These are phyloP conservation scores for Osmanthus fragrans DNA, from an alignment of 257 asterid genomes.

Conservation along the genomic window DNA sequence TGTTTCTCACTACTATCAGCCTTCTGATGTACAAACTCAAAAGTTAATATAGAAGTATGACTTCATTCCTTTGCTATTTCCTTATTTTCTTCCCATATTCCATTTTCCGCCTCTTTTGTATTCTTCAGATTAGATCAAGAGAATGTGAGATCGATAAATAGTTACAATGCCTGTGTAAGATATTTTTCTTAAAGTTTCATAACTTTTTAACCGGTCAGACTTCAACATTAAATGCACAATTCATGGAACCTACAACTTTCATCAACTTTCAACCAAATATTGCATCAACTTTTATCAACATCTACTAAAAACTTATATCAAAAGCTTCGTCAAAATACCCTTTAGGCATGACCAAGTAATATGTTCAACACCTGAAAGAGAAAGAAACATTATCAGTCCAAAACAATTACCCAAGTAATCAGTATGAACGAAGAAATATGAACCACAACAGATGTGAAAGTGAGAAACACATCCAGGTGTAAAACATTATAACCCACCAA, in stretches of 20 bases:
- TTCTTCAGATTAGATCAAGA: conserved; percentile 22
- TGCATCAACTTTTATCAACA: no score
- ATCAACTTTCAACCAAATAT: no score
- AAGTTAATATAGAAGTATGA: neutral
- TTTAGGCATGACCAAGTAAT: conserved; percentile 6
- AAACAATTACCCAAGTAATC: neutral
- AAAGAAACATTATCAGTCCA: conserved; percentile 6
- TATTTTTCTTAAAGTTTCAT: no score
- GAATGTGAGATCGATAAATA: conserved; percentile 12
- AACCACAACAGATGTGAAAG: neutral
- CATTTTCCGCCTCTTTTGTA: conserved; percentile 11
- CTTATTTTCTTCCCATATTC: conserved; percentile 9
- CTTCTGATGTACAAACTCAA: conserved; percentile 12
- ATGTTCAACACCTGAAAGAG: conserved; percentile 27
- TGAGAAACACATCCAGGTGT: neutral
- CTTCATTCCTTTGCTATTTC: neutral
- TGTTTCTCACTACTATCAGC: conserved; percentile 4
- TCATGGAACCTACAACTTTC: no score
- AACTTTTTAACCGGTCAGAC: no score
- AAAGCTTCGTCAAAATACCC: no score
- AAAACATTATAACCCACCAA: neutral
- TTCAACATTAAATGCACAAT: no score
- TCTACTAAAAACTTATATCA: no score
- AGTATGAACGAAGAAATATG: neutral
- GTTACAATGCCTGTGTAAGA: neutral